Evolutionary conservation across 768 basidiomycete species (phyloP), one percentile per base, ranked within the genome.

Genomic region (Mycena haematopus): DNA sequence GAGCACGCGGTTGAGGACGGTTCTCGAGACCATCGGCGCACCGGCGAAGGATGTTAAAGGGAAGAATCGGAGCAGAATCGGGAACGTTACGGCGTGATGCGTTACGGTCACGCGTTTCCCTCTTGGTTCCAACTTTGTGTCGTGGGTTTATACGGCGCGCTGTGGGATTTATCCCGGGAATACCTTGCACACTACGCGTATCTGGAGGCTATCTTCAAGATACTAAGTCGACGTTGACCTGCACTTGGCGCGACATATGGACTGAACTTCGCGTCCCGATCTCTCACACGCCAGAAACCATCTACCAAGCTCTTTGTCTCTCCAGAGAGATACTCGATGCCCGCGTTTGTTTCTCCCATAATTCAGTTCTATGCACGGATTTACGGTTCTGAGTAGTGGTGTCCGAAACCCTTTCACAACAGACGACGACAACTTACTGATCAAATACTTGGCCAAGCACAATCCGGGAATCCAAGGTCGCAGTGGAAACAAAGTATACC

Each of bases 371-470:
- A 9, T 31, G 6, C 29, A 31, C 9, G 9, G 29, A 31, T 31
- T 31, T 9, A 31, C 4, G 9, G 4, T 31, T 31, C 29, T 9
- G 29, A 31, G 29, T 31, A 31, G 29, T 31, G 29, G 29, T 4
- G 9, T 9, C 29, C 29, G 29, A 31, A 31, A 31, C 6, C 9
- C 29, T 9, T 4, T 31, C 29, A 31, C 78, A 0, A 13, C 35
- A 0, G 71, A 78, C 3, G 84, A 86, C 24, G 83, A 86, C 59
- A n/a, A 0, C 0, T 70, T 75, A 5, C 77, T 86, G 6, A 54
- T 75, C 19, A 77, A 80, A 68, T 86, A 79, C 60, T 71, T 89
- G 54, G 86, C 86, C 1, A 75, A n/a, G 45, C 74, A 84, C 59
- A 80, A 80, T 27, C 84, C 83, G 0, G 61, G 67, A 11, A 53